A percentile compares a stretch with the other conserved stretches of the same genome.
Conservation (phyloP, 805 yeast species). For the Debaryomyces hansenii region DNA sequence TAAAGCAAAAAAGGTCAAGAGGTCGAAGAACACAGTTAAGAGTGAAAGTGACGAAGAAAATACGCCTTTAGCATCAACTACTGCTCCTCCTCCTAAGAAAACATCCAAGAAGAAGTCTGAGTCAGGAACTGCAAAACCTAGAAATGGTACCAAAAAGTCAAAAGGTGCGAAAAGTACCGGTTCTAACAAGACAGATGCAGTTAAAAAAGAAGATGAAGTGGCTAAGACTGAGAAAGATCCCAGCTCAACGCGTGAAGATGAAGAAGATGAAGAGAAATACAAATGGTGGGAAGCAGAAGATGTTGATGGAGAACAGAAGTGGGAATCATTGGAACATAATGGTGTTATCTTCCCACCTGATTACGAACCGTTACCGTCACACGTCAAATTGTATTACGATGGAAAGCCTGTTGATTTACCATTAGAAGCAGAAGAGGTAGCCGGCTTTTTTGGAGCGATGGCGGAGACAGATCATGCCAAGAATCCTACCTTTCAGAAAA, state of each 20-base stretch:
- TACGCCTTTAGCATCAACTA: constrained; percentile 1
- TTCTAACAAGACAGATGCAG: background rate
- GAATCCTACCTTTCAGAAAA: constrained; percentile 81
- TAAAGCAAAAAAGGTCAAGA: background rate
- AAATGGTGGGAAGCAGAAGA: constrained; percentile 87
- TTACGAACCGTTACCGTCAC: constrained; percentile 80
- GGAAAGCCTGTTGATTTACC: constrained; percentile 77
- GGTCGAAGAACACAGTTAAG: background rate
- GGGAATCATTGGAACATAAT: constrained; percentile 83
- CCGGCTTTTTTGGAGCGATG: constrained; percentile 91
- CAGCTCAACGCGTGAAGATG: constrained; percentile 17
- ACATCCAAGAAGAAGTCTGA: constrained; percentile 4
- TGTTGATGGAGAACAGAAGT: constrained; percentile 71
- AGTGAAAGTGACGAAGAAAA: constrained; percentile 3
- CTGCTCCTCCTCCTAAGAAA: constrained; percentile 1
- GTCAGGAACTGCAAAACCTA: background rate
- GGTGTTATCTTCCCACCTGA: constrained; percentile 95
- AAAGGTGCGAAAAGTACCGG: constrained; percentile 3
- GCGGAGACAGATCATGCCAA: constrained; percentile 84
- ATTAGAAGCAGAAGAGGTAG: constrained; percentile 88
- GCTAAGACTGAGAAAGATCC: constrained; percentile 4
- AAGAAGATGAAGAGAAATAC: constrained; percentile 55
- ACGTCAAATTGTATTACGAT: constrained; percentile 73
- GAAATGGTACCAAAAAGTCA: constrained; percentile 1
- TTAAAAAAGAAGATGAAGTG: constrained; percentile 9